Evolutionary conservation across 176 grass and related monocot genomes (phyloP).

Genomic region (Neostapfia colusana): DNA sequence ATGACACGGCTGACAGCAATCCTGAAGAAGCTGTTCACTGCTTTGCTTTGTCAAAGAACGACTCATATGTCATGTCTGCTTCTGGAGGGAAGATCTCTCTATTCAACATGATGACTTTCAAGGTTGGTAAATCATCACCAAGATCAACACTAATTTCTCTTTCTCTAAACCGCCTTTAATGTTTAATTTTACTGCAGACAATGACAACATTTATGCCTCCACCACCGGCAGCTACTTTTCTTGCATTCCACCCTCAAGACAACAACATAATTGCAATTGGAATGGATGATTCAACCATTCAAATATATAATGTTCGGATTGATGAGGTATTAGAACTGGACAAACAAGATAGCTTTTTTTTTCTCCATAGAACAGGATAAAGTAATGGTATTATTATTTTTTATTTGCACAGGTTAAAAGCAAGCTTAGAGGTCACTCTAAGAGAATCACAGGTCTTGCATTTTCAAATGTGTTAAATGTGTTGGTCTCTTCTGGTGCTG

Average conservation of each 20-base stretch:
- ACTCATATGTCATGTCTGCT: constrained; percentile 99
- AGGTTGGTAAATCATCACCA: constrained; percentile 52
- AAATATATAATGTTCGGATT: constrained; percentile 98
- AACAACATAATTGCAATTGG: constrained; percentile 99
- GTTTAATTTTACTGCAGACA: constrained; percentile 49
- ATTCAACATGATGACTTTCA: constrained; percentile 99
- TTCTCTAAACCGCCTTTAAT: constrained; percentile 23
- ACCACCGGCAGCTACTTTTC: constrained; percentile 92
- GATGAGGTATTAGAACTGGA: constrained; percentile 67
- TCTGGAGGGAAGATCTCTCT: constrained; percentile 96
- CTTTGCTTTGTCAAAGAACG: constrained; percentile 99
- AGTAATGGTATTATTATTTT: constrained; percentile 8
- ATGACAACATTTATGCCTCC: constrained; percentile 99
- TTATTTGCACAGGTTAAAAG: constrained; percentile 77
- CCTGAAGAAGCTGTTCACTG: constrained; percentile 92
- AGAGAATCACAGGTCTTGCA: constrained; percentile 97
- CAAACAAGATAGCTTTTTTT: constrained; percentile 10
- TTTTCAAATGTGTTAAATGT: constrained; percentile 95
- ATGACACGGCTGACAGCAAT: constrained; percentile 82
- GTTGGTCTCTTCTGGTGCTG: constrained; percentile 90
- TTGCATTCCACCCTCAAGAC: constrained; percentile 98
- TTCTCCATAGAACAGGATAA: background rate
- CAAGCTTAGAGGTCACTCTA: constrained; percentile 94
- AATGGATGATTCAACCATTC: constrained; percentile 98
- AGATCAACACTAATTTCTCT: background rate